phyloP scores from a whole-genome alignment of 495 filamentous ascomycete species.

The Penicillium waksmanii region DNA sequence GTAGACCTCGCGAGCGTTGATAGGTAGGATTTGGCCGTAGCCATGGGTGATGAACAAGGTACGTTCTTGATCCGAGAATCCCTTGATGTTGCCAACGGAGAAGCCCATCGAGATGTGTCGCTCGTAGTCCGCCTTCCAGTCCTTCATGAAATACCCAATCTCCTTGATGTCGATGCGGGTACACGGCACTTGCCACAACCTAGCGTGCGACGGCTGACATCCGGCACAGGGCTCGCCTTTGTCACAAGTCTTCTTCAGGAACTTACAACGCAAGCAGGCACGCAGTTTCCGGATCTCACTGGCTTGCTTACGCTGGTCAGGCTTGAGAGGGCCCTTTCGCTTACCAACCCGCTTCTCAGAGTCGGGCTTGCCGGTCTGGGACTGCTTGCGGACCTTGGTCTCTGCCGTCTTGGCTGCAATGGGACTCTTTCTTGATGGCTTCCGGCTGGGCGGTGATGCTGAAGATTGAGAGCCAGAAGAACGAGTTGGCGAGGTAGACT shows the following conservation, averaged over 20 bases:
- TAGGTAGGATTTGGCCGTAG: conserved; percentile 84
- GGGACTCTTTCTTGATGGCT: conserved; percentile 73
- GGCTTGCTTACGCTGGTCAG: conserved; percentile 93
- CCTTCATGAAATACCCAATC: conserved; percentile 96
- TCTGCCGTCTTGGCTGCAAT: conserved; percentile 77
- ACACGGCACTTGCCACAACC: conserved; percentile 93
- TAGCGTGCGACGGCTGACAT: conserved; percentile 89
- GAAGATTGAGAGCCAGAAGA: conserved; percentile 64
- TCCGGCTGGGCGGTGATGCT: conserved; percentile 67
- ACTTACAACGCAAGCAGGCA: conserved; percentile 94
- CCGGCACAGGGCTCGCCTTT: conserved; percentile 92
- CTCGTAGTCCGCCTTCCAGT: conserved; percentile 94
- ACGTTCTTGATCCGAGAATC: conserved; percentile 79
- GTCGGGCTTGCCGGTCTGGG: conserved; percentile 74
- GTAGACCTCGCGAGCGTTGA: conserved; percentile 87
- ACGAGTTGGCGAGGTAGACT: conserved; percentile 60
- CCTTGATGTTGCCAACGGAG: conserved; percentile 91
- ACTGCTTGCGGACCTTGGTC: conserved; percentile 73
- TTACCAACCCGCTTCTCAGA: conserved; percentile 89
- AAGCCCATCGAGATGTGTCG: conserved; percentile 83
- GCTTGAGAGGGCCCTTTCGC: conserved; percentile 81
- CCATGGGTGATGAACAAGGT: conserved; percentile 85
- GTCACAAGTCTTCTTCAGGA: conserved; percentile 96
- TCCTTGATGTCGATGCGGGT: conserved; percentile 97
- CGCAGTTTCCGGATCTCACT: conserved; percentile 91